Conservation (phyloP, 2,329 filamentous ascomycete species). For the Lecanicillium sp. region DNA sequence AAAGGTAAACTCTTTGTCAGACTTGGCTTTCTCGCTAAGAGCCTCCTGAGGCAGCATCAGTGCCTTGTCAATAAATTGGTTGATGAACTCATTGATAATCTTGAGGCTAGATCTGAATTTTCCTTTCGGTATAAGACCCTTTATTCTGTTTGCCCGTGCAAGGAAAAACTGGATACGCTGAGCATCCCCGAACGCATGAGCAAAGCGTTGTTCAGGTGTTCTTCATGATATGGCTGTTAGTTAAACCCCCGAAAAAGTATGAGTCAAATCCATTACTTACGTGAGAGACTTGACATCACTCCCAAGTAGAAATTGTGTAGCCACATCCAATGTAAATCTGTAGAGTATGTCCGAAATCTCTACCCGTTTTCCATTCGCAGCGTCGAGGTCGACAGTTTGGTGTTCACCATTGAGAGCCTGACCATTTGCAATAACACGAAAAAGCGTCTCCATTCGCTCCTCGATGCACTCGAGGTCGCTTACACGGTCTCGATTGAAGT, state of each 20-base stretch:
- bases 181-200: conserved; percentile 64
- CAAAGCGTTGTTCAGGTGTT: conserved; percentile 58
- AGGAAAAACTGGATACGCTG: conserved; percentile 61
- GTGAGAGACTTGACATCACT: conserved; percentile 53
- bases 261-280: conserved; percentile 22
- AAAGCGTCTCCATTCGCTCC: conserved; percentile 58
- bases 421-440: conserved; percentile 50
- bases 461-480: conserved; percentile 71
- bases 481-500: conserved; percentile 73
- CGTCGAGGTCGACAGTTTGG: conserved; percentile 53
- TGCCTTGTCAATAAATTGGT: conserved; percentile 62
- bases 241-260: neutral
- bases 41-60: conserved; percentile 58
- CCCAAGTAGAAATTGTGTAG: conserved; percentile 73
- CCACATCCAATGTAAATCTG: conserved; percentile 66
- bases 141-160: conserved; percentile 27
- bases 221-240: too few relatives aligned
- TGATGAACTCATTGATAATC: conserved; percentile 62
- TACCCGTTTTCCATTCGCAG: conserved; percentile 52
- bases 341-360: conserved; percentile 68
- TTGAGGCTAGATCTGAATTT: conserved; percentile 54
- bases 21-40: conserved; percentile 60
- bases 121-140: conserved; percentile 46
- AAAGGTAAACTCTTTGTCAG: conserved; percentile 38
- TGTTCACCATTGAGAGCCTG: conserved; percentile 47